Percentiles rank a stretch among this genome's conserved stretches.
phyloP scores from a whole-genome alignment of 768 basidiomycete genomes.

The Boletus subcaerulescens region DNA sequence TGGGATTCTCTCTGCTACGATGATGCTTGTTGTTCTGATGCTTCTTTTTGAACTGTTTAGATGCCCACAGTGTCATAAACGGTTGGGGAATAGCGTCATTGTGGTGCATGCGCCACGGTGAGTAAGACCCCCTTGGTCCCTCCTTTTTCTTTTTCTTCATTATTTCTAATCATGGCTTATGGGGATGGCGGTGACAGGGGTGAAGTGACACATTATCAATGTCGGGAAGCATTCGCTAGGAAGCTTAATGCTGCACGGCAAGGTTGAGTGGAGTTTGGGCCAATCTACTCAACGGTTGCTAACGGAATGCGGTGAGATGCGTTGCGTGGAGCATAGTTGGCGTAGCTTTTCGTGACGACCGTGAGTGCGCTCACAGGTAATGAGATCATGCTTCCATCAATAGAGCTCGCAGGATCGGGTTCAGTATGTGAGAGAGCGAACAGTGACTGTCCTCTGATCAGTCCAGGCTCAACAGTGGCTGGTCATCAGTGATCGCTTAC shows the following conservation, averaged over 20 bases:
- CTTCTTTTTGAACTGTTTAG: slow-evolving; percentile 37
- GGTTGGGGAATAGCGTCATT: slow-evolving; percentile 89
- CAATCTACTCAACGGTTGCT: no score
- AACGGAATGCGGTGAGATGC: no score
- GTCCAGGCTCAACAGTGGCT: no score
- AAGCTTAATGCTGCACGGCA: slow-evolving; percentile 43
- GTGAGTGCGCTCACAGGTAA: no score
- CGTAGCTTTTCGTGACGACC: no score
- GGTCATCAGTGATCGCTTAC: no score
- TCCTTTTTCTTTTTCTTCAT: neutral
- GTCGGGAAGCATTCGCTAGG: slow-evolving; percentile 77
- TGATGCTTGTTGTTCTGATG: neutral
- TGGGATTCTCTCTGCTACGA: neutral
- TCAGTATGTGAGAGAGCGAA: no score
- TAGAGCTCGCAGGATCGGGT: no score
- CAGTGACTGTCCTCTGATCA: no score
- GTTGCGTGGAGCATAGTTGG: no score
- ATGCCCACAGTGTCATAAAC: slow-evolving; percentile 95
- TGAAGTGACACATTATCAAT: slow-evolving; percentile 96
- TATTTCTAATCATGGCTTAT: neutral
- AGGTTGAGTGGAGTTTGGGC: slow-evolving; percentile 1
- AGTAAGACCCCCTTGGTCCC: slow-evolving; percentile 18
- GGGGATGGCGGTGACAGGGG: slow-evolving; percentile 50
- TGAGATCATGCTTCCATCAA: no score
- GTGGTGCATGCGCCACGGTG: slow-evolving; percentile 89